A percentile compares a stretch with the other conserved stretches of the same genome.
Conservation (phyloP, 2,329 filamentous ascomycete species). For the Ramichloridium luteum region DNA sequence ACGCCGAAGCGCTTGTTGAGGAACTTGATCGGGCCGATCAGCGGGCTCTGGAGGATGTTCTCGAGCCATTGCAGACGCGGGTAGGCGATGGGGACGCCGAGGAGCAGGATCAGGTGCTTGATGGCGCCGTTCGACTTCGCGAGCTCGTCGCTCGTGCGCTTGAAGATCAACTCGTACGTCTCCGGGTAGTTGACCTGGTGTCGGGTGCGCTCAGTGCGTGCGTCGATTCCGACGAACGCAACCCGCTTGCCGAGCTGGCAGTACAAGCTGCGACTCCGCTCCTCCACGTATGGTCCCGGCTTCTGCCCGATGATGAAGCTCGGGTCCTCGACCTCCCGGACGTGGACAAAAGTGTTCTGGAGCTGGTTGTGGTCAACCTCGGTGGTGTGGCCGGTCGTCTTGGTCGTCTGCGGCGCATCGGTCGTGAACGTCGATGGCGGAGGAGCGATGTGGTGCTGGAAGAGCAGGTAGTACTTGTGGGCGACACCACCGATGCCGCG, state of each 20-base stretch:
- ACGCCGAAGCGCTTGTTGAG: constrained; percentile 83
- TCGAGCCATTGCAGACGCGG: constrained; percentile 87
- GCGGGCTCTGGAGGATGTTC: constrained; percentile 73
- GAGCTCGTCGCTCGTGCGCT: constrained; percentile 42
- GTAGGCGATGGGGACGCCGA: constrained; percentile 60
- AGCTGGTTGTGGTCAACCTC: constrained; percentile 60
- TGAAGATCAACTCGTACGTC: constrained; percentile 50
- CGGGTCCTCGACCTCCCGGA: constrained; percentile 44
- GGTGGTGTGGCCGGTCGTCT: constrained; percentile 30
- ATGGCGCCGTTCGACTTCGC: constrained; percentile 40
- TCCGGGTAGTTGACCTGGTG: constrained; percentile 81
- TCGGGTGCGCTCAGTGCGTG: constrained; percentile 63
- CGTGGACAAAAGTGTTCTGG: constrained; percentile 59
- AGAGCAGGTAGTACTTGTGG: constrained; percentile 48
- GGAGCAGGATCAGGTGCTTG: constrained; percentile 50
- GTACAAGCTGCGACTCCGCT: constrained; percentile 48
- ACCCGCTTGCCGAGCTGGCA: constrained; percentile 54
- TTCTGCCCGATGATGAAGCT: constrained; percentile 69
- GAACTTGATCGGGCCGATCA: constrained; percentile 81
- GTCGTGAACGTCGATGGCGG: constrained; percentile 78
- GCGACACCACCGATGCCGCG: constrained; percentile 50
- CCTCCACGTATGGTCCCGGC: constrained; percentile 53
- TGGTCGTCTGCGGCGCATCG: constrained; percentile 47
- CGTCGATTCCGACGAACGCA: constrained; percentile 48
- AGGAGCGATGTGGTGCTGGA: constrained; percentile 69